Conservation (phyloP, 805 yeast species). For the Myxozyma monticola region DNA sequence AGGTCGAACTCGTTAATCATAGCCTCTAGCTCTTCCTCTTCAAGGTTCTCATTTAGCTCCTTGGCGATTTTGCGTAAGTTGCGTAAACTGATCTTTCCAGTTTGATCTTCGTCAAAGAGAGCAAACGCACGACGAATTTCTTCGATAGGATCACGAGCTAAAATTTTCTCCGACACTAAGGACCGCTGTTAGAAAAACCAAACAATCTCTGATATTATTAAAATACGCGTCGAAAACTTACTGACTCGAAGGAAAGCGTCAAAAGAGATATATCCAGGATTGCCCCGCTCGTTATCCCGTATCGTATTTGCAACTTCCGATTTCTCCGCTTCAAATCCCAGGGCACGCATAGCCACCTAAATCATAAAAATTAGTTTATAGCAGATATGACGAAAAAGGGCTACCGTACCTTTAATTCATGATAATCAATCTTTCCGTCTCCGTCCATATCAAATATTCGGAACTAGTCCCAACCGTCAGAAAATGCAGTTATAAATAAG, state of each 20-base stretch:
- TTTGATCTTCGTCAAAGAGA: constrained; percentile 81
- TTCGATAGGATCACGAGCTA: constrained; percentile 87
- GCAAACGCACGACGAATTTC: constrained; percentile 88
- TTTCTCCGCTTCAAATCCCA: constrained; percentile 85
- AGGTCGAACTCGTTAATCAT: constrained; percentile 93
- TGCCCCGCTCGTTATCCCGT: constrained; percentile 77
- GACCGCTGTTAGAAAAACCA: no score
- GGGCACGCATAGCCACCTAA: constrained; percentile 84
- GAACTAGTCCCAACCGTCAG: constrained; percentile 44
- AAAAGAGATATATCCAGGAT: constrained; percentile 67
- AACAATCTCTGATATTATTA: no score
- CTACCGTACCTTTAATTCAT: constrained; percentile 67
- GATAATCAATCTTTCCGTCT: constrained; percentile 88
- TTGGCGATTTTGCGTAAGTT: constrained; percentile 86
- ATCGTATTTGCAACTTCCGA: constrained; percentile 77
- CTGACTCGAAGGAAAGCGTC: constrained; percentile 79
- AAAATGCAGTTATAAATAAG: background rate
- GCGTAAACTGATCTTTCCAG: constrained; percentile 78
- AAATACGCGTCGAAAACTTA: constrained; percentile 43
- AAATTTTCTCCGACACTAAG: constrained; percentile 73
- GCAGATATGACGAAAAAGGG: background rate
- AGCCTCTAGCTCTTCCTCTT: constrained; percentile 90
- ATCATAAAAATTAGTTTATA: no score
- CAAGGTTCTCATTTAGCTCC: constrained; percentile 86
- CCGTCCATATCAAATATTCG: constrained; percentile 87